Percentiles rank a stretch among this genome's conserved stretches.
Conservation (phyloP, 2,329 filamentous ascomycete species). For the Verticillium nonalfalfae region DNA sequence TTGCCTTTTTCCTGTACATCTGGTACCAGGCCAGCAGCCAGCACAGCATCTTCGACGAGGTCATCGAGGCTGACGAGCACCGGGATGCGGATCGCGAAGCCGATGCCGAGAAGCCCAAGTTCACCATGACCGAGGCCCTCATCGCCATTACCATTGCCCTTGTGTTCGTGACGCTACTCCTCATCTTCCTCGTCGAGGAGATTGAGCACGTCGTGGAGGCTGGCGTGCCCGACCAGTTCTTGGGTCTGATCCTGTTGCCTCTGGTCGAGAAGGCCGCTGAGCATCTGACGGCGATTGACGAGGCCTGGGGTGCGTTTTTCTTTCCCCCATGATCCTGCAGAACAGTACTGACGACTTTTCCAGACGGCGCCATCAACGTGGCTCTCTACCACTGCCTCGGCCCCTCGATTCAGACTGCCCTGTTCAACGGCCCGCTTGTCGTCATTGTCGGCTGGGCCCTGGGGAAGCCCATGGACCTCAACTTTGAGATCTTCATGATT, state of each 20-base stretch:
- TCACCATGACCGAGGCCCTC: conserved; percentile 59
- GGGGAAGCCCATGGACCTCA: conserved; percentile 57
- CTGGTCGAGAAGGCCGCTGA: conserved; percentile 84
- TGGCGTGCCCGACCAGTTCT: conserved; percentile 23
- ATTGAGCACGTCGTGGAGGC: conserved; percentile 44
- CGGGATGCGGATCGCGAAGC: conserved; percentile 50
- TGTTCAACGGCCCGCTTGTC: conserved; percentile 68
- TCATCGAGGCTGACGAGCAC: conserved; percentile 42
- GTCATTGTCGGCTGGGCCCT: conserved; percentile 67
- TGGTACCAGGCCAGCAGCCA: conserved; percentile 60
- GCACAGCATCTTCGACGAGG: conserved; percentile 55
- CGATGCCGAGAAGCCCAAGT: conserved; percentile 53
- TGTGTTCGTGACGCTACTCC: conserved; percentile 55
- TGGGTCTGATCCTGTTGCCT: conserved; percentile 67
- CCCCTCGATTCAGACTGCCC: conserved; percentile 67
- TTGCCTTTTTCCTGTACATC: conserved; percentile 51
- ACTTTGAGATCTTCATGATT: conserved; percentile 75
- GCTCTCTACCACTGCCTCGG: conserved; percentile 67
- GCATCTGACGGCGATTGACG: conserved; percentile 74
- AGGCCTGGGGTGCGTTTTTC: conserved; percentile 47
- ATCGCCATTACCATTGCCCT: conserved; percentile 53
- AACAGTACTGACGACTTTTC: too few species aligned
- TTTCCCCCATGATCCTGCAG: accelerated
- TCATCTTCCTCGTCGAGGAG: conserved; percentile 60
- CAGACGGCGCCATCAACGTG: conserved; percentile 59